A percentile compares a stretch with the other conserved stretches of the same genome.
Evolutionary conservation across 2,329 filamentous ascomycete genomes (phyloP).

Genomic region (Thelonectria rubi): DNA sequence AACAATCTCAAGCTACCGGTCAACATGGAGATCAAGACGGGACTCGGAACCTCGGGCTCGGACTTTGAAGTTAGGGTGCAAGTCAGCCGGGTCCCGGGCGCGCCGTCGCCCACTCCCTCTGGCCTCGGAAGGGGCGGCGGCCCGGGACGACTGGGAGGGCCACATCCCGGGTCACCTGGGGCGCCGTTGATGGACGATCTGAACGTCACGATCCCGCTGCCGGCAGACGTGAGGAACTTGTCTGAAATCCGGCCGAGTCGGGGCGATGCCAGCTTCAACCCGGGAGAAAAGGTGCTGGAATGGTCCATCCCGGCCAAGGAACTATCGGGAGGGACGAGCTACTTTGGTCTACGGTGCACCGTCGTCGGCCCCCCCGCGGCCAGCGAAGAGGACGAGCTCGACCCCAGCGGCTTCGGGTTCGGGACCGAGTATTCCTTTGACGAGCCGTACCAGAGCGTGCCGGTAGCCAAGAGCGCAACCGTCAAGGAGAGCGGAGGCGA

Average conservation of each 20-base stretch:
- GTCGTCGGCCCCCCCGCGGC: constrained; percentile 72
- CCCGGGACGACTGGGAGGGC: constrained; percentile 53
- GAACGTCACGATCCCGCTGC: constrained; percentile 79
- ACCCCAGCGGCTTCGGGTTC: constrained; percentile 63
- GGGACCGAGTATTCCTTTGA: constrained; percentile 61
- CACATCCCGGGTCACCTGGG: constrained; percentile 63
- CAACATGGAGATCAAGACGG: constrained; percentile 81
- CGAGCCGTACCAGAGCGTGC: constrained; percentile 64
- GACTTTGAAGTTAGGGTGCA: constrained; percentile 90
- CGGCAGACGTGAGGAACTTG: constrained; percentile 81
- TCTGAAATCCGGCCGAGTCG: constrained; percentile 81
- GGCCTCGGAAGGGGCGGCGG: constrained; percentile 54
- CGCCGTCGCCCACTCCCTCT: constrained; percentile 47
- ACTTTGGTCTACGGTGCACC: constrained; percentile 80
- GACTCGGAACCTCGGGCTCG: constrained; percentile 75
- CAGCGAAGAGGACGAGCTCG: constrained; percentile 59
- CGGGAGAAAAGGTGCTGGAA: constrained; percentile 76
- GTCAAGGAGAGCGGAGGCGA: constrained; percentile 46
- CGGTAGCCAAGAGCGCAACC: constrained; percentile 48
- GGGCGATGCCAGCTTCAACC: constrained; percentile 84
- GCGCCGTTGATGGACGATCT: constrained; percentile 78
- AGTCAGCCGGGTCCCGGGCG: constrained; percentile 71
- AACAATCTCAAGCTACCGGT: constrained; percentile 83
- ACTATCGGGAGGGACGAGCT: constrained; percentile 70
- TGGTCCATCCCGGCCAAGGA: constrained; percentile 87